These are phyloP conservation scores for Fomitopsis pinicola DNA, from an alignment of 1,284 basidiomycete species.

Conservation along the genomic window DNA sequence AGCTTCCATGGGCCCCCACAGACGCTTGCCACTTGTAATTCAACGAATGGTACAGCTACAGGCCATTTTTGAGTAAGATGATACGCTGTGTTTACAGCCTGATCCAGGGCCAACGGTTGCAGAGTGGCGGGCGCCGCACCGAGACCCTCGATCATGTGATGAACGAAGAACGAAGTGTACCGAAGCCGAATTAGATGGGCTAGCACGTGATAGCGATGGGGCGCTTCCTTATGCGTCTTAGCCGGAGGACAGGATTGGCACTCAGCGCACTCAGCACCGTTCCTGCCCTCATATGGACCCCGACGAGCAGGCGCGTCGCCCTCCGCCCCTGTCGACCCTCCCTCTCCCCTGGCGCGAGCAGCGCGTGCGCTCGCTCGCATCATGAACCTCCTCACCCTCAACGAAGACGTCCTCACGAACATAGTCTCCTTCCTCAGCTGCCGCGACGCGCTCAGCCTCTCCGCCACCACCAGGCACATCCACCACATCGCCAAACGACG, in stretches of 20 bases:
- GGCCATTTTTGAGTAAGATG: too few species aligned
- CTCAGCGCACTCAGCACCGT: neutral
- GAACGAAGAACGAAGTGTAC: too few species aligned
- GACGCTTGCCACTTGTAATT: too few species aligned
- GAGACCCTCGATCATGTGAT: neutral
- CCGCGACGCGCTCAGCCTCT: conserved; percentile 13
- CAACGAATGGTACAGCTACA: too few species aligned
- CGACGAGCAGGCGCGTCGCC: neutral
- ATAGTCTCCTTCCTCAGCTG: conserved; percentile 10
- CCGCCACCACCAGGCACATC: conserved; percentile 9
- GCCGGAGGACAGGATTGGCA: neutral
- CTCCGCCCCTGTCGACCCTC: neutral
- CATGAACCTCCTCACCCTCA: conserved; percentile 2
- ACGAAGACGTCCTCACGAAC: conserved; percentile 12
- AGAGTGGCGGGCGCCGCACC: neutral
- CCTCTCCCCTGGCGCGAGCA: neutral
- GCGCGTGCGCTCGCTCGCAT: neutral
- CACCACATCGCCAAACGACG: conserved; percentile 8
- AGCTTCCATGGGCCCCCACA: too few species aligned
- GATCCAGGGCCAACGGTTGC: too few species aligned
- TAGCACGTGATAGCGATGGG: neutral
- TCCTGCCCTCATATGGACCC: neutral
- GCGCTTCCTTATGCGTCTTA: neutral
- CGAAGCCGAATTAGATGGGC: neutral
- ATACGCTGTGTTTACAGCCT: too few species aligned